phyloP scores from a whole-genome alignment of 306 rosid species.

The Quercus wislizeni region DNA sequence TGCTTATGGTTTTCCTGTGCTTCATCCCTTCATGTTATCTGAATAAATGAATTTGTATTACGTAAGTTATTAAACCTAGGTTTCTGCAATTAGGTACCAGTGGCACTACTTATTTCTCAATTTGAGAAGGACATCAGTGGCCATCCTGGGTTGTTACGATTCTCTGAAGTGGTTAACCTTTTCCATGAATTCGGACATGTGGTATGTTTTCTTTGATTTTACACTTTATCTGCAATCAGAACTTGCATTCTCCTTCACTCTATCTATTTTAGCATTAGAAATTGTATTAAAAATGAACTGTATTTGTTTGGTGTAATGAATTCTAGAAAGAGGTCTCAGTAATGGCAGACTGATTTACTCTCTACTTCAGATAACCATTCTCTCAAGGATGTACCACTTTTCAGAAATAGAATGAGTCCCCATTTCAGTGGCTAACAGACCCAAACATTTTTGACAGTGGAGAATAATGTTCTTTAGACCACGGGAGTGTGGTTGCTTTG shows the following conservation, averaged over 20 bases:
- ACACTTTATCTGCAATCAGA: conserved; percentile 17
- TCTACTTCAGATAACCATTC: background rate
- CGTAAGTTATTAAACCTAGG: background rate
- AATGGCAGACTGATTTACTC: background rate
- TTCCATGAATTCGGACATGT: conserved; percentile 97
- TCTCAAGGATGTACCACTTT: background rate
- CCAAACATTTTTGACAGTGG: background rate
- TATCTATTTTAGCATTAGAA: background rate
- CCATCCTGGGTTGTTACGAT: conserved; percentile 68
- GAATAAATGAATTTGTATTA: background rate
- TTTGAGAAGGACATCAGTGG: conserved; percentile 54
- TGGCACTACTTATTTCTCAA: conserved; percentile 74
- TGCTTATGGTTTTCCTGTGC: background rate
- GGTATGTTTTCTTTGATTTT: conserved; percentile 59
- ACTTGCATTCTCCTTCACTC: conserved; percentile 2
- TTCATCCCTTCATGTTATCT: background rate
- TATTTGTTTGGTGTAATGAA: background rate
- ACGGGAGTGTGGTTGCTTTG: background rate
- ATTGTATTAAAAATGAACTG: background rate
- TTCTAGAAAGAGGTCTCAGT: background rate
- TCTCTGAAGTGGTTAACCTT: conserved; percentile 89
- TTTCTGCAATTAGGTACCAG: conserved; percentile 59
- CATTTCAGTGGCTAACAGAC: background rate
- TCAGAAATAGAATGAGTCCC: background rate
- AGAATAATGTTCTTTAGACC: background rate